These are phyloP conservation scores for Pulveroboletus sp. DNA, from an alignment of 768 basidiomycete species.

Conservation along the genomic window DNA sequence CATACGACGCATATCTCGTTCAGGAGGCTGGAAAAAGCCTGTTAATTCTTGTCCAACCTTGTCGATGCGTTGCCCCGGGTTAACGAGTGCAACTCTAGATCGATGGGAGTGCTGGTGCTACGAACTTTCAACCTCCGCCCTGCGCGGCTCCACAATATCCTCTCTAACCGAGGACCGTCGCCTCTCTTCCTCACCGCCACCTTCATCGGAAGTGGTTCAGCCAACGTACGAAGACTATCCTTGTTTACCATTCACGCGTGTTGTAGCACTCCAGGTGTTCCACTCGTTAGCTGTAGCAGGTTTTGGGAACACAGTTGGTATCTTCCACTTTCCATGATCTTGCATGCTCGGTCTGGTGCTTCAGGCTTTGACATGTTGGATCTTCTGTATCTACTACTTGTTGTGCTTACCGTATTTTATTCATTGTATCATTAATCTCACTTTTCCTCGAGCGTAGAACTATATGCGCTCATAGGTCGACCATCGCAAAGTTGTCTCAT, in stretches of 20 bases:
- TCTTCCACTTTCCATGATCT: conserved; percentile 24
- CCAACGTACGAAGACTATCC: conserved; percentile 32
- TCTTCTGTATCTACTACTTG: conserved; percentile 17
- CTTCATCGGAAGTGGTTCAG: neutral
- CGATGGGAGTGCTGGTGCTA: conserved; percentile 84
- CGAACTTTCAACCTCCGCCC: conserved; percentile 46
- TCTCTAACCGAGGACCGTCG: conserved; percentile 34
- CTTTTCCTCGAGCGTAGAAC: neutral
- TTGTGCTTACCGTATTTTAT: conserved; percentile 15
- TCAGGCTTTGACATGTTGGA: conserved; percentile 1
- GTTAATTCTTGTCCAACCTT: conserved; percentile 9
- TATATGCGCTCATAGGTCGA: conserved; percentile 9
- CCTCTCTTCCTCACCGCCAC: conserved; percentile 4
- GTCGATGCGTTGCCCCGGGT: conserved; percentile 31
- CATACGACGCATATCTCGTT: conserved; percentile 59
- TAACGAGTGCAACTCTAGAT: conserved; percentile 63
- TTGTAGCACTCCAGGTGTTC: conserved; percentile 52
- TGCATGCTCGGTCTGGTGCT: neutral
- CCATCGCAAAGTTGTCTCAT: neutral
- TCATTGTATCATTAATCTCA: conserved; percentile 22
- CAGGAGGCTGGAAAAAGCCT: conserved; percentile 30
- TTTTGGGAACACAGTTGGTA: conserved; percentile 64
- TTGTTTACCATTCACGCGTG: conserved; percentile 76
- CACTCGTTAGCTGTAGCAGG: conserved; percentile 58
- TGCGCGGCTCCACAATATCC: conserved; percentile 51